Percentiles rank a stretch among this genome's conserved stretches.
These are phyloP conservation scores for Fusarium abutilonis DNA, from an alignment of 2,329 filamentous ascomycete genomes.

Conservation along the genomic window DNA sequence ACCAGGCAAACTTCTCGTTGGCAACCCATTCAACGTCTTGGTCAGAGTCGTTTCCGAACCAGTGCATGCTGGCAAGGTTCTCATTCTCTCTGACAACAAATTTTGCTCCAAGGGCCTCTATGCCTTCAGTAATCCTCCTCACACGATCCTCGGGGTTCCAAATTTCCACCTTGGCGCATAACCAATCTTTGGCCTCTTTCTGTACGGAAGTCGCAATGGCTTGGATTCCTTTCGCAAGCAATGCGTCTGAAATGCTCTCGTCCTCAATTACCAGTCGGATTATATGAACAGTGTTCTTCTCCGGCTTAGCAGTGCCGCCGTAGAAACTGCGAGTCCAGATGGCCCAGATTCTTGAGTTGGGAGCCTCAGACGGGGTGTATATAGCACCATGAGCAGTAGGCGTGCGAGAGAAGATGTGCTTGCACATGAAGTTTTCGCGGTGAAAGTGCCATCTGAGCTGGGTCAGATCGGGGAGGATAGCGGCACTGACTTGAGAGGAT, in stretches of 20 bases:
- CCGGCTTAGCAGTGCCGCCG: slow-evolving; percentile 60
- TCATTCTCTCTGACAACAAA: slow-evolving; percentile 67
- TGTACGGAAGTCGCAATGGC: slow-evolving; percentile 74
- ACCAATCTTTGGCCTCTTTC: slow-evolving; percentile 75
- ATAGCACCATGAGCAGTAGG: slow-evolving; percentile 77
- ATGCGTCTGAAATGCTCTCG: slow-evolving; percentile 49
- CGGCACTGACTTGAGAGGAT: slow-evolving; percentile 47
- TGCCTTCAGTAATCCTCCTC: slow-evolving; percentile 56
- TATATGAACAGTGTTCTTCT: slow-evolving; percentile 74
- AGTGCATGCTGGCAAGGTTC: slow-evolving; percentile 77
- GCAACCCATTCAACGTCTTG: slow-evolving; percentile 74
- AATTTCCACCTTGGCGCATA: slow-evolving; percentile 74
- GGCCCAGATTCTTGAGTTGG: slow-evolving; percentile 73
- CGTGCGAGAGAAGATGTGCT: slow-evolving; percentile 65
- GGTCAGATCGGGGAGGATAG: slow-evolving; percentile 48
- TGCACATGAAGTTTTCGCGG: slow-evolving; percentile 82
- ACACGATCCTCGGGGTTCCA: slow-evolving; percentile 80
- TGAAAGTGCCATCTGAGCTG: slow-evolving; percentile 67
- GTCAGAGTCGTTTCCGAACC: slow-evolving; percentile 67
- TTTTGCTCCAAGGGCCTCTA: slow-evolving; percentile 59
- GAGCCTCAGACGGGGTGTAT: slow-evolving; percentile 58
- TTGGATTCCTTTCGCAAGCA: slow-evolving; percentile 64
- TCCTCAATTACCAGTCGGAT: slow-evolving; percentile 75
- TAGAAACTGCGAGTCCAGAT: slow-evolving; percentile 77
- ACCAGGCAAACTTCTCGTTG: slow-evolving; percentile 84